These are phyloP conservation scores for Penicillium expansum DNA, from an alignment of 2,329 filamentous ascomycete genomes.

Conservation along the genomic window DNA sequence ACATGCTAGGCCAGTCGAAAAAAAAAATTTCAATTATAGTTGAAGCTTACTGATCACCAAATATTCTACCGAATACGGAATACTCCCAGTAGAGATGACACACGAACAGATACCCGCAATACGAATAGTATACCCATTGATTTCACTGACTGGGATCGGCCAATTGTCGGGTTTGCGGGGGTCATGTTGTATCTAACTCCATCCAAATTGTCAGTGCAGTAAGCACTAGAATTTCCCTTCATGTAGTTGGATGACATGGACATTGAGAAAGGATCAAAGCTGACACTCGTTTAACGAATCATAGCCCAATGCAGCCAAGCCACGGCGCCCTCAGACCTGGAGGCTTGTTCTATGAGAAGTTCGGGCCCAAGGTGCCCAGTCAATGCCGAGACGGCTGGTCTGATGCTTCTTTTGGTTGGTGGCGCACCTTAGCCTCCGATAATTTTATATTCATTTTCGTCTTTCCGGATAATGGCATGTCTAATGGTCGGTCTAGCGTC, in stretches of 20 bases:
- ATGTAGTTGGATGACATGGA: not conserved
- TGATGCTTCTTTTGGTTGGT: slow-evolving; percentile 17
- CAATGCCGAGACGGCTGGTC: slow-evolving; percentile 5
- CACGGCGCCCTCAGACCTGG: not conserved
- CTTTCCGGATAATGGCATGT: slow-evolving; percentile 6
- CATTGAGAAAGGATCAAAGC: not conserved
- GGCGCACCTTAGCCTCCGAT: slow-evolving; percentile 13
- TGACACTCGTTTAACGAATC: not conserved
- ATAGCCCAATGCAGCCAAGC: slow-evolving; percentile 1
- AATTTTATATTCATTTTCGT: slow-evolving; percentile 4
- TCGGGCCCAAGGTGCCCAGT: slow-evolving; percentile 6
- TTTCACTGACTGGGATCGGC: not conserved
- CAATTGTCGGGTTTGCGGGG: slow-evolving; percentile 10
- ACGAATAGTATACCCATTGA: not conserved
- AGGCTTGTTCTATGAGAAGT: slow-evolving; percentile 12
- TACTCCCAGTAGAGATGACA: not conserved
- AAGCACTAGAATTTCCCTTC: slow-evolving; percentile 14
- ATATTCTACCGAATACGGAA: not conserved
- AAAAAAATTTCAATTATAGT: no score
- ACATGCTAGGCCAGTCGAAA: no score
- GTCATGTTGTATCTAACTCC: not conserved
- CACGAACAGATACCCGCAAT: not conserved
- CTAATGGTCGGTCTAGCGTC: slow-evolving; percentile 11
- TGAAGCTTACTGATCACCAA: not conserved
- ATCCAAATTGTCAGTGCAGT: slow-evolving; percentile 1